Percentiles rank a stretch among this genome's conserved stretches.
Evolutionary conservation across 805 yeast genomes (phyloP).

Genomic region (Candida corydali): DNA sequence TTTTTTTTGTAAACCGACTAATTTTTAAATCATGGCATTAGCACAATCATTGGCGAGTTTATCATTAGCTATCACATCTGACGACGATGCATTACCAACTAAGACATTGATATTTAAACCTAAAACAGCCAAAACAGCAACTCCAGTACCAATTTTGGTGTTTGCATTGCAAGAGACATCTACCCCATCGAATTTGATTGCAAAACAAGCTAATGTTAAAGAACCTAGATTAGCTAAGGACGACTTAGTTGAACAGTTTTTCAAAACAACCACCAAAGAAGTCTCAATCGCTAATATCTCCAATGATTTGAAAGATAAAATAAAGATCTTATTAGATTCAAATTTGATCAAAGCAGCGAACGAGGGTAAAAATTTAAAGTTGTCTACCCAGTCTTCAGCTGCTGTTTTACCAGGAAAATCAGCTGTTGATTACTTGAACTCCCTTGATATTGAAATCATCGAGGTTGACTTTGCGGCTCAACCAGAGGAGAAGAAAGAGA

Average conservation of each 20-base stretch:
- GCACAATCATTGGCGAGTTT: constrained; percentile 66
- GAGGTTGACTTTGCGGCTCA: constrained; percentile 53
- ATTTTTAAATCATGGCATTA: constrained; percentile 51
- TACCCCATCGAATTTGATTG: constrained; percentile 65
- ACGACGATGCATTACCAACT: constrained; percentile 41
- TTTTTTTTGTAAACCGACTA: neutral
- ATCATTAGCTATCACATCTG: constrained; percentile 51
- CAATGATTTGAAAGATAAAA: constrained; percentile 45
- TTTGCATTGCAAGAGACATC: constrained; percentile 68
- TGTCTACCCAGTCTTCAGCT: constrained; percentile 51
- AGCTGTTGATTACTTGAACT: constrained; percentile 42
- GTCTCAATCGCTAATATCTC: constrained; percentile 54
- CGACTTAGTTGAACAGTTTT: constrained; percentile 66
- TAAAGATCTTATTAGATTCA: constrained; percentile 59
- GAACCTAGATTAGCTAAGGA: constrained; percentile 88
- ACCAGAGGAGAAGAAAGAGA: constrained; percentile 30
- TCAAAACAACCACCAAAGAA: constrained; percentile 54
- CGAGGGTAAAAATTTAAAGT: constrained; percentile 32
- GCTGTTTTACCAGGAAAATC: constrained; percentile 46
- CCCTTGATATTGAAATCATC: constrained; percentile 48
- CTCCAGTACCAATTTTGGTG: constrained; percentile 76
- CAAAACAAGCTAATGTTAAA: constrained; percentile 64
- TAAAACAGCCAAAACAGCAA: constrained; percentile 78
- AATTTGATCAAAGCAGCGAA: constrained; percentile 36
- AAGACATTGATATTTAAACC: constrained; percentile 87